Evolutionary conservation across 257 asterid genomes (phyloP), one percentile per base, ranked within the genome.

Genomic region (Lantana camara): DNA sequence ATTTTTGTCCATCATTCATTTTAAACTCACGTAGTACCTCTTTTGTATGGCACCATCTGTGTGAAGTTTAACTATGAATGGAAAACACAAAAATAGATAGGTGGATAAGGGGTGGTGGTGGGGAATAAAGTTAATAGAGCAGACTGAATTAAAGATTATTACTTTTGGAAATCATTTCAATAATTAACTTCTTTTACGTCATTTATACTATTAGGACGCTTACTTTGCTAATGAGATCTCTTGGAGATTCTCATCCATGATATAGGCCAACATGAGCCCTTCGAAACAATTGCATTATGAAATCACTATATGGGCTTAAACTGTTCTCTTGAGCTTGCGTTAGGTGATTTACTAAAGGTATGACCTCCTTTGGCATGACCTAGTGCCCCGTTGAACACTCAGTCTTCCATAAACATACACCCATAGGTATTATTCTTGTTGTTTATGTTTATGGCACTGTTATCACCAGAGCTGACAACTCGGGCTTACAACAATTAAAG

Each of bases 1-100:
- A 35, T 41, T 74, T 45, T 45, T 70, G 60, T 34, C 55, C 66
- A 30, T 38, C n/a, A 19, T 60, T 21, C 35, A 52, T 42, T 53
- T 30, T 30, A 21, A 44, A 41, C 57, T 48, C 34, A 32, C 22
- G 21, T 52, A 29, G 15, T 34, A 34, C 34, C 23, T 42, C 57
- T 34, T 58, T 57, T 52, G 52, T 38, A 50, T 27, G 41, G 17
- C 22, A 27, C 2, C 2, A 27, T 27, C 32, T 35, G 48, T n/a
- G 50, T 21, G 13, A 38, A 15, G 13, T 37, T 38, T 16, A 38
- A 21, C n/a, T 15, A n/a, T 11, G 5, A 13, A 65, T 12, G 50
- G 41, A 15, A 38, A 38, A 34, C 40, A n/a, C n/a, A n/a, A 34
- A 32, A 61, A 32, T 27, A 5, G 24, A 30, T 5, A 15, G 34